Conservation (phyloP, 148 eudicot genomes). For the Chenopodium album region DNA sequence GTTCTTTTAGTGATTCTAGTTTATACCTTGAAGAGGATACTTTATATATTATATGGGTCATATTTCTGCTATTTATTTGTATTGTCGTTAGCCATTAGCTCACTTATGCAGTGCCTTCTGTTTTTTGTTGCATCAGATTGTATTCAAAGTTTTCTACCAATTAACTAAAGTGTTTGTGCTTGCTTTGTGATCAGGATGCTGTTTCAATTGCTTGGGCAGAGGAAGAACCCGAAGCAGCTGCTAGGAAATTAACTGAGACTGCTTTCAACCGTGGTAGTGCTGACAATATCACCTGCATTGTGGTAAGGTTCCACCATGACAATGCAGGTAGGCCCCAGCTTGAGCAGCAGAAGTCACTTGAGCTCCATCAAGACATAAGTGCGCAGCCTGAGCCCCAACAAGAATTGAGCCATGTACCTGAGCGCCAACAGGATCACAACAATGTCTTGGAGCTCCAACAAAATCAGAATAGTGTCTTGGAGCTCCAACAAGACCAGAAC, state of each 20-base stretch:
- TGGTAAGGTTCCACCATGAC: constrained; percentile 67
- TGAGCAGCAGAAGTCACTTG: constrained; percentile 16
- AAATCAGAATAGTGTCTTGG: neutral
- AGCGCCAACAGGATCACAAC: neutral
- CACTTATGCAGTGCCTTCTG: neutral
- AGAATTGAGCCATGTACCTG: neutral
- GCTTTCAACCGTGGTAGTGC: constrained; percentile 90
- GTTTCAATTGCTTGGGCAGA: constrained; percentile 70
- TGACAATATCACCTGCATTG: constrained; percentile 93
- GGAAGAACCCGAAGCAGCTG: constrained; percentile 85
- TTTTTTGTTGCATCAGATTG: neutral
- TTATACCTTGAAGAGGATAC: neutral
- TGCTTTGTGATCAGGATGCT: constrained; percentile 62
- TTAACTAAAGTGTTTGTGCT: neutral
- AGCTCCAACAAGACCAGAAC: neutral
- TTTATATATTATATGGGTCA: neutral
- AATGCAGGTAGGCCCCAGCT: constrained; percentile 20
- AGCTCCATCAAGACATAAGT: constrained; percentile 6
- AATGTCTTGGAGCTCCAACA: neutral
- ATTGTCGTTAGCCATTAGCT: neutral
- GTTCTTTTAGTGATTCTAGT: neutral
- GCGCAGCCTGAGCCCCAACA: constrained; percentile 1
- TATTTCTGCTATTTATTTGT: neutral
- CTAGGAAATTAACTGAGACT: constrained; percentile 82
- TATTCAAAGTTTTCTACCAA: neutral